phyloP scores from a whole-genome alignment of 2,329 filamentous ascomycete species.

The Epichloe gansuensis region DNA sequence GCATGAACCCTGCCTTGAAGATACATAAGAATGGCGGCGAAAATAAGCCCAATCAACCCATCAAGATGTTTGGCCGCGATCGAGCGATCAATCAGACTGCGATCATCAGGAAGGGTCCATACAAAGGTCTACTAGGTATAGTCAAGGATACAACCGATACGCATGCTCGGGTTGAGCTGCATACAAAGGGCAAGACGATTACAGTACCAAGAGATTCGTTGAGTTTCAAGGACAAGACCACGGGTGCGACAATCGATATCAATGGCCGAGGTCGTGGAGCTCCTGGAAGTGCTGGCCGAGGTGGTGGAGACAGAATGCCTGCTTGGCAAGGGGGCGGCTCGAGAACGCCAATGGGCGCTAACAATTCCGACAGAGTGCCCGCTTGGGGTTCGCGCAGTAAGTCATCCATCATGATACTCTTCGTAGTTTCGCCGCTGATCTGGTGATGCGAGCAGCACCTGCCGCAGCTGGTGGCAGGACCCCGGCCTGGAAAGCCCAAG shows the following conservation, averaged over 20 bases:
- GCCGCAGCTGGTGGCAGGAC: conserved; percentile 41
- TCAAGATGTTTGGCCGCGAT: conserved; percentile 68
- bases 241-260: conserved; percentile 66
- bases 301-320: conserved; percentile 32
- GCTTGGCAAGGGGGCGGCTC: conserved; percentile 53
- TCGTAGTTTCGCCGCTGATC: not conserved
- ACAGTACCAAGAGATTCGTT: conserved; percentile 71
- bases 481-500: conserved; percentile 46
- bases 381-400: conserved; percentile 62
- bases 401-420: conserved; percentile 18
- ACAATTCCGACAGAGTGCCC: conserved; percentile 55
- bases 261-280: conserved; percentile 36
- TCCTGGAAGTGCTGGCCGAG: conserved; percentile 31
- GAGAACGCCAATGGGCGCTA: conserved; percentile 52
- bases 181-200: conserved; percentile 87
- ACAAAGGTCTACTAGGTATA: conserved; percentile 88
- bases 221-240: conserved; percentile 74
- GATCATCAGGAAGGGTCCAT: conserved; percentile 71
- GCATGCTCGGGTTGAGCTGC: conserved; percentile 78
- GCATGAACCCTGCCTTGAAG: conserved; percentile 87
- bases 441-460: conserved; percentile 30
- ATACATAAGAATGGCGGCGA: conserved; percentile 46
- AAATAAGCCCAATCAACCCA: conserved; percentile 44
- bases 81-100: conserved; percentile 83
- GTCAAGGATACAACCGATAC: conserved; percentile 88